Percentiles rank a stretch among this genome's conserved stretches.
These are phyloP conservation scores for Rhinocladiella similis DNA, from an alignment of 2,329 filamentous ascomycete species.

Conservation along the genomic window DNA sequence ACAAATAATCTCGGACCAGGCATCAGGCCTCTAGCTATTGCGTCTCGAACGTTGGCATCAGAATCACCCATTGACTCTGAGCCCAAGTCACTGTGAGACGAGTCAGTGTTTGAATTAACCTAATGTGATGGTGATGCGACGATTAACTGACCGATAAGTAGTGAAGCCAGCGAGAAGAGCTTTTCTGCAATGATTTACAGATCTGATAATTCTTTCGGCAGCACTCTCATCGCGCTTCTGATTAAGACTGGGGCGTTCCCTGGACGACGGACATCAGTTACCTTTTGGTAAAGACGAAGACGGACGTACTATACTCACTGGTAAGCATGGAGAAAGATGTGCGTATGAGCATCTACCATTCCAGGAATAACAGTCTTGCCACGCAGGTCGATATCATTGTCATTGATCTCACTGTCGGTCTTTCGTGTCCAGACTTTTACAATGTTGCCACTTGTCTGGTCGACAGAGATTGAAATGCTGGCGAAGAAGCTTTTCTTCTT, in stretches of 20 bases:
- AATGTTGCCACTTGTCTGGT: slow-evolving; percentile 44
- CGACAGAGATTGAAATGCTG: slow-evolving; percentile 46
- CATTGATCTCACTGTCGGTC: slow-evolving; percentile 18
- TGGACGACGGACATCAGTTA: slow-evolving; percentile 36
- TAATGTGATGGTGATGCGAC: neutral
- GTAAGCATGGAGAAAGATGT: slow-evolving; percentile 56
- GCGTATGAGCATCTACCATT: slow-evolving; percentile 57
- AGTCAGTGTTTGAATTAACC: neutral
- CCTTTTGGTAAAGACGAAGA: slow-evolving; percentile 27
- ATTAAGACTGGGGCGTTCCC: slow-evolving; percentile 19
- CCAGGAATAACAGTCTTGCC: slow-evolving; percentile 54
- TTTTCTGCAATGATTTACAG: slow-evolving; percentile 53
- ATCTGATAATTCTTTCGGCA: slow-evolving; percentile 57
- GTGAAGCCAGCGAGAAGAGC: slow-evolving; percentile 60
- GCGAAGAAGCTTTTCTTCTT: slow-evolving; percentile 41
- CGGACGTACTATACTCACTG: slow-evolving; percentile 8
- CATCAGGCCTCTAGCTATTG: slow-evolving; percentile 54
- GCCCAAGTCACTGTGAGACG: slow-evolving; percentile 45
- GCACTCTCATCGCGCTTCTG: slow-evolving; percentile 61
- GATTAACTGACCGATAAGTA: slow-evolving; percentile 46
- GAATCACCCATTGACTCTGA: slow-evolving; percentile 53
- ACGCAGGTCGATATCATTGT: slow-evolving; percentile 54
- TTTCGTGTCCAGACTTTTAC: slow-evolving; percentile 27
- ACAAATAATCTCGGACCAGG: slow-evolving; percentile 59
- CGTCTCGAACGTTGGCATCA: slow-evolving; percentile 54